A percentile compares a stretch with the other conserved stretches of the same genome.
Conservation (phyloP, 2,329 filamentous ascomycete genomes). For the Tolypocladium ophioglossoides region DNA sequence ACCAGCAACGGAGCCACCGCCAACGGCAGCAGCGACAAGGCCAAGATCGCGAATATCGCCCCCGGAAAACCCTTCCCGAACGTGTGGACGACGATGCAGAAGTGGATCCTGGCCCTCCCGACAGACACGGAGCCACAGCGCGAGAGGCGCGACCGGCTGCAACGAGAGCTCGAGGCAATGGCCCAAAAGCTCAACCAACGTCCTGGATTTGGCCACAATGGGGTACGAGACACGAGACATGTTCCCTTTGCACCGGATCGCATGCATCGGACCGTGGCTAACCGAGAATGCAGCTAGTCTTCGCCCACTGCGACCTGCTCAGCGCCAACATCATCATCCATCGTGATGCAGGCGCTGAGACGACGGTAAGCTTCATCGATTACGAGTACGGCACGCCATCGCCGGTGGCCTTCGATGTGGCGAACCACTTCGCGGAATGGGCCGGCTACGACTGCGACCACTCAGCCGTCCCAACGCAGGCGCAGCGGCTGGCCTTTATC, state of each 20-base stretch:
- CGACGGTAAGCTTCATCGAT: constrained; percentile 70
- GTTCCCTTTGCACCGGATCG: background rate
- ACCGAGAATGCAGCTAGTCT: constrained; percentile 53
- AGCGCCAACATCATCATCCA: constrained; percentile 91
- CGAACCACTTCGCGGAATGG: constrained; percentile 98
- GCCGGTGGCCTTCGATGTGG: constrained; percentile 89
- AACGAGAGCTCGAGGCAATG: constrained; percentile 63
- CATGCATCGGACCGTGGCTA: constrained; percentile 3
- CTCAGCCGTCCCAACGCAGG: constrained; percentile 65
- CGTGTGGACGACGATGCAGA: constrained; percentile 90
- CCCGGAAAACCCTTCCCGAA: constrained; percentile 69
- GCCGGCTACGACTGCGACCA: constrained; percentile 94
- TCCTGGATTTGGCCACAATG: constrained; percentile 63
- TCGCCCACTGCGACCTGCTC: constrained; percentile 92
- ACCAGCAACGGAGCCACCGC: constrained; percentile 26
- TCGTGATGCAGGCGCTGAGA: constrained; percentile 21
- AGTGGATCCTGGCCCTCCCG: constrained; percentile 85
- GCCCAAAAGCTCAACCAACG: constrained; percentile 63
- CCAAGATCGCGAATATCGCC: constrained; percentile 39
- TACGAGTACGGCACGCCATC: constrained; percentile 97
- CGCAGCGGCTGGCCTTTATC: constrained; percentile 71
- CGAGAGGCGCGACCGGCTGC: constrained; percentile 55
- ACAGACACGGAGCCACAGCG: constrained; percentile 58
- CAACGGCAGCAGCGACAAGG: constrained; percentile 22
- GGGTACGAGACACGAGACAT: constrained; percentile 38